Evolutionary conservation across 768 basidiomycete genomes (phyloP), one percentile per base, ranked within the genome.

Genomic region (Pholiota conissans): DNA sequence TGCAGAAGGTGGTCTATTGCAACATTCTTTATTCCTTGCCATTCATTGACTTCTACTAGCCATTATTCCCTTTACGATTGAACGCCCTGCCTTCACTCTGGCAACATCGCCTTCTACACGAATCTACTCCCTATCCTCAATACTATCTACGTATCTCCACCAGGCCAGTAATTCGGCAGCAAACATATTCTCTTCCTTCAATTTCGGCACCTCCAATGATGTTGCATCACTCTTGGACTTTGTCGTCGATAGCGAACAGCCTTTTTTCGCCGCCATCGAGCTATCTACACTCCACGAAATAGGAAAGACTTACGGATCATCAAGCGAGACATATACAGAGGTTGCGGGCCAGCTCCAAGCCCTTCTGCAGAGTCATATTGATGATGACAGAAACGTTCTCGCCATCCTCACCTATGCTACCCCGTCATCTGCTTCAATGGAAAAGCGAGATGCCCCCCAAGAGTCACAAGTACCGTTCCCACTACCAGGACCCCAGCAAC

Each of bases 191-290:
- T 72, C 79, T 4, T 67, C 73, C 37, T 70, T 69, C 29, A 49
- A 63, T 22, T 63, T 68, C 26, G 71, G 70, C 24, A 58, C 70
- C 49, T 67, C 72, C 8, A 61, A 66, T 14, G 64, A 73, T 50
- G 53, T 69, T 52, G 64, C 73, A 55, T 71, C 78, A 14, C 76
- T 84, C 7, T 67, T 81, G 10, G 70, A 79, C n/a, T 81, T 84
- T 63, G 83, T 87, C 63, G 67, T 85, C 28, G 76, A 82, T 16
- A 72, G 79, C 29, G 78, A 81, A 50, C 67, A 74, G 9, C 68
- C 79, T 39, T 70, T 75, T 14, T 92, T 92, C 61, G 87, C 84
- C 27, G 87, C 86, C 6, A 71, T 90, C 49, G 82, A 87, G 58
- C 65, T 92, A 39, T 72, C 75, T 0, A 77, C 77, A 16, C 74